These are phyloP conservation scores for Millerozyma miso DNA, from an alignment of 805 yeast genomes.

Conservation along the genomic window DNA sequence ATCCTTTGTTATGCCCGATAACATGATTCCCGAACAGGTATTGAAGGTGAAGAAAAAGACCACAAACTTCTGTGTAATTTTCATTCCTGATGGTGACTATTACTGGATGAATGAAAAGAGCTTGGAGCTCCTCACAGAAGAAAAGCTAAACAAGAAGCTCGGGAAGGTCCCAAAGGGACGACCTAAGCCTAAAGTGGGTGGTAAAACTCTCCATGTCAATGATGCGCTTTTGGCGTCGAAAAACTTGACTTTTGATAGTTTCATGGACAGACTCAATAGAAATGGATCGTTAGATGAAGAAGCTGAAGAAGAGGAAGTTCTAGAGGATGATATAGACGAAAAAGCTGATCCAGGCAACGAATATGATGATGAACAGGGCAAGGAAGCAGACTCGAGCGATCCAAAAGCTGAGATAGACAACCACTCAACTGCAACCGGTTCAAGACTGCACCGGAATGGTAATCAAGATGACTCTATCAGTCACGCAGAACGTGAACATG, in stretches of 20 bases:
- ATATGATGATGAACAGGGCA: constrained; percentile 12
- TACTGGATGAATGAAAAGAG: constrained; percentile 41
- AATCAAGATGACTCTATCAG: constrained; percentile 1
- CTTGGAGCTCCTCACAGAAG: constrained; percentile 27
- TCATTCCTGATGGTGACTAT: constrained; percentile 44
- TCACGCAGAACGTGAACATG: background rate
- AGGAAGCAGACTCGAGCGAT: constrained; percentile 19
- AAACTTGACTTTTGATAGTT: constrained; percentile 32
- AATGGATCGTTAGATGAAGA: constrained; percentile 21
- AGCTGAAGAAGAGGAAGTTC: constrained; percentile 15
- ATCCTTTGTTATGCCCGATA: constrained; percentile 41
- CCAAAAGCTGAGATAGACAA: constrained; percentile 18
- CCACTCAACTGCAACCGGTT: background rate
- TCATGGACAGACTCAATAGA: constrained; percentile 23
- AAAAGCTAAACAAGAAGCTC: constrained; percentile 25
- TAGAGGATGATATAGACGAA: constrained; percentile 11
- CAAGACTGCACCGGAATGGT: constrained; percentile 5
- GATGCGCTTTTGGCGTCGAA: constrained; percentile 38
- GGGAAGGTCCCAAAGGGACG: constrained; percentile 22
- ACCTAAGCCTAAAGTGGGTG: constrained; percentile 16
- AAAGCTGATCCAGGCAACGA: constrained; percentile 12
- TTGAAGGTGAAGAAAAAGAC: constrained; percentile 32
- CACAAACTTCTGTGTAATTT: constrained; percentile 38
- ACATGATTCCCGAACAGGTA: constrained; percentile 32
- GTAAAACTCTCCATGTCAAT: constrained; percentile 27